Evolutionary conservation across 2,329 filamentous ascomycete genomes (phyloP), one percentile per base, ranked within the genome.

Genomic region (Tolypocladium inflatum): DNA sequence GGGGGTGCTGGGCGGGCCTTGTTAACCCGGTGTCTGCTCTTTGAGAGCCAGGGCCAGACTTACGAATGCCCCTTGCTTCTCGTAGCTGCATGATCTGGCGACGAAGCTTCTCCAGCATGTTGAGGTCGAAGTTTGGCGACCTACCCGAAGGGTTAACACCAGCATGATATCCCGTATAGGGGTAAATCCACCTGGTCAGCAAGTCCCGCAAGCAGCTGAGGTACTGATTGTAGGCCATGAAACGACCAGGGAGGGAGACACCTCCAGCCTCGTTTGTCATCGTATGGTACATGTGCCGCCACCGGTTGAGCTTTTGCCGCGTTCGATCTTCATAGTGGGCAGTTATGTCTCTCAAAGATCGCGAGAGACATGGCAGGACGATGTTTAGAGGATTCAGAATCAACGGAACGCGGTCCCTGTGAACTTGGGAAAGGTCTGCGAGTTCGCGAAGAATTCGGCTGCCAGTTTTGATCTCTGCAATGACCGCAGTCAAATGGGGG

Each of bases 241-340:
- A 85, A 8, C 82, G 74, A 19, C 78, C 76, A 1, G 77, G 77
- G 2, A 86, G 70, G 7, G 73, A 72, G 38, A 82, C 74, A 0
- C 78, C 80, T 2, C 73, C 76, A 4, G 76, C 77, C 64, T 85
- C 80, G 30, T 78, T 74, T 9, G 74, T 76, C 76, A 86, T 76
- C 6, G 72, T 70, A 66, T 84, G 76, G 64, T 80, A 83, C 81
- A 86, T 85, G 62, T 75, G 76, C 48, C 77, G 75, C 83, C 84
- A 86, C 57, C 82, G 76, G 41, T 75, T 71, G 60, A 79, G 74
- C 57, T 76, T 77, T 21, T 74, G 71, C 48, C 78, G 62, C 5
- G 73, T 73, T 41, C 73, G 76, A 64, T 85, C 78, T 39, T 82
- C 76, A 63, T 82, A 79, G 67, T 77, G 77, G 10, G 59, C 61